Evolutionary conservation across 495 filamentous ascomycete species (phyloP), one percentile per base, ranked within the genome.

Genomic region (Pseudotulostoma volvatum): DNA sequence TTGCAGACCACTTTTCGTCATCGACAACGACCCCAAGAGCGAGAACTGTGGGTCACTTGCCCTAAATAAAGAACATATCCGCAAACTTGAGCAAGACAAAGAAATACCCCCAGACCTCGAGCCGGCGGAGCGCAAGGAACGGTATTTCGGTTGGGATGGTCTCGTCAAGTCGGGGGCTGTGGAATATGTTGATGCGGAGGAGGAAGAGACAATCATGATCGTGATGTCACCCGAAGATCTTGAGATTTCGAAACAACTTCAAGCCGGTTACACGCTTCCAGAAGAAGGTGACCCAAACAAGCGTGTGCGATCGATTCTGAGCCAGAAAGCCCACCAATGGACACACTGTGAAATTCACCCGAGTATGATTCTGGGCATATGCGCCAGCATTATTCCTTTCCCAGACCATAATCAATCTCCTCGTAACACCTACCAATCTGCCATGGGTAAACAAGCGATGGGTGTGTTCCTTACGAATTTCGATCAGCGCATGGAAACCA

Each of bases 371-470:
- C 63, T 96, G 35, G 92, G 90, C 44, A 86, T 96, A 41, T 96
- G 92, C 53, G 90, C 90, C 39, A 93, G 84, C 67, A 96, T 99
- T 58, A 99, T 99, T 66, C 90, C 90, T 0, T 99, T 96, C 73
- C 90, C 90, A 3, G 92, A 99, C 60, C 90, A 99, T 64, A 99
- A 99, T 55, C 90, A 85, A 73, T 94, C 86, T 41, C 90, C 90
- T 43, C 74, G 92, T 77, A 96, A 96, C 54, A 99, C 90, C 3
- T 96, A 96, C 61, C 92, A 99, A 53, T 94, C 90, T 48, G 90
- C 90, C 51, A 99, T 99, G 90, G 90, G 90, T 63, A 99, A 99
- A 64, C 90, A 99, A 69, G 90, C 90, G 35, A 99, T 99, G 92
- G 90, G 90, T 50, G 84, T 95, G 40, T 94, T 93, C 67, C 71